These are phyloP conservation scores for Phytopythium vexans DNA, from an alignment of 352 stramenopile genomes.

Conservation along the genomic window DNA sequence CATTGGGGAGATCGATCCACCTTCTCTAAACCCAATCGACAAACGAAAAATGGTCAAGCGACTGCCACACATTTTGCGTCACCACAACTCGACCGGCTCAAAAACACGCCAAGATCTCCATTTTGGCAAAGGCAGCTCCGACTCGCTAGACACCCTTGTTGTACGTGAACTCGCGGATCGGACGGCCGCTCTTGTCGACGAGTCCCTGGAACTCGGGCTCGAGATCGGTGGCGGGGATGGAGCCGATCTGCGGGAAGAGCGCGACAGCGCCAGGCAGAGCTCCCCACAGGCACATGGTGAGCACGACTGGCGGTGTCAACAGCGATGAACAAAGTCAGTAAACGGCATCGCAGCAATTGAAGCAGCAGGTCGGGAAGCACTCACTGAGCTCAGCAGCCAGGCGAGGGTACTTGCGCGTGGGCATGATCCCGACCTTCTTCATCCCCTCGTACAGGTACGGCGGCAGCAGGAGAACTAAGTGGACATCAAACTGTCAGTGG, in stretches of 20 bases:
- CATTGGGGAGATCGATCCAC: slow-evolving; percentile 12
- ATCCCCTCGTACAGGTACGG: slow-evolving; percentile 79
- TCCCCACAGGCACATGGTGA: slow-evolving; percentile 78
- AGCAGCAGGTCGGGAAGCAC: slow-evolving; percentile 1
- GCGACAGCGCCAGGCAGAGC: slow-evolving; percentile 75
- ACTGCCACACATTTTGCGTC: too few species aligned
- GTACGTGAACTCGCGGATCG: slow-evolving; percentile 66
- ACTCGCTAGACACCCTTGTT: slow-evolving; percentile 75
- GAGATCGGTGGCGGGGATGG: slow-evolving; percentile 56
- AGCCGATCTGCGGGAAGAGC: slow-evolving; percentile 78
- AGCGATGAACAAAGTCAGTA: slow-evolving; percentile 2
- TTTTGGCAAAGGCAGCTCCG: not conserved
- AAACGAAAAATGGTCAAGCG: not conserved
- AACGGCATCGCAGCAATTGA: not conserved
- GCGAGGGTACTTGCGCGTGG: slow-evolving; percentile 62
- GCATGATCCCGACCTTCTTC: slow-evolving; percentile 75
- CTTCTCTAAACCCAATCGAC: not conserved
- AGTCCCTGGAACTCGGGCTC: slow-evolving; percentile 63
- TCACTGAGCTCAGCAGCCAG: slow-evolving; percentile 74
- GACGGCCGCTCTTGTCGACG: slow-evolving; percentile 51
- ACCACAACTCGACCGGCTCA: too few species aligned
- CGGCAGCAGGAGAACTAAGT: slow-evolving; percentile 68
- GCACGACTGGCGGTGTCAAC: slow-evolving; percentile 30
- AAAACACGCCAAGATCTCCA: not conserved
- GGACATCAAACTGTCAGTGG: not conserved